Base-by-base conservation (phyloP, 495 filamentous ascomycete species). In the Penicillium verhagenii region DNA sequence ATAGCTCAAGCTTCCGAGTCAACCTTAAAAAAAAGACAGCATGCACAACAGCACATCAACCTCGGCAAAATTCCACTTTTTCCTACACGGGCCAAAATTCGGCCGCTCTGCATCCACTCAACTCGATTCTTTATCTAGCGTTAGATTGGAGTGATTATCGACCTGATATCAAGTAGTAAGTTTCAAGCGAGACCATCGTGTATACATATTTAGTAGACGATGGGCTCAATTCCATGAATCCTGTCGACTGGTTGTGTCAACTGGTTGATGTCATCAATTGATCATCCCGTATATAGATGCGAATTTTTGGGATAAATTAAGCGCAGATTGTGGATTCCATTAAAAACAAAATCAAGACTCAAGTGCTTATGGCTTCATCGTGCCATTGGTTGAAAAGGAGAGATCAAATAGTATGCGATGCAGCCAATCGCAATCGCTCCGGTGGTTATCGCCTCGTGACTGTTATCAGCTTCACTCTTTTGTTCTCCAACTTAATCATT, bases 361-460 rank as follows among this genome's bases (percentile, higher is more conserved):
- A n/a, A n/a, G n/a, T n/a, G n/a, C n/a, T n/a, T n/a, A n/a, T n/a
- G n/a, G n/a, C n/a, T n/a, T n/a, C n/a, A n/a, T n/a, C n/a, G n/a
- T n/a, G n/a, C n/a, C n/a, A n/a, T n/a, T n/a, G n/a, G n/a, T n/a
- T n/a, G n/a, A n/a, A n/a, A n/a, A n/a, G n/a, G n/a, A n/a, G n/a
- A n/a, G n/a, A n/a, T n/a, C n/a, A n/a, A n/a, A n/a, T n/a, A 42
- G 37, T 42, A 20, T 20, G 20, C 20, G 8, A 18, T 35, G 38
- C 18, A 42, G 16, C 26, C 46, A 54, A 20, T 33, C 31, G 42
- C 19, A n/a, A 10, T 26, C 11, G 16, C 18, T 18, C n/a, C 24
- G 5, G 16, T 23, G 21, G 23, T 54, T 61, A 61, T 57, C 58
- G 35, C 28, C 59, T 19, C 59, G 59, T 62, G 59, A 62, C 55